phyloP scores from a whole-genome alignment of 352 stramenopile genomes.

The Globisporangium paroecandrum region DNA sequence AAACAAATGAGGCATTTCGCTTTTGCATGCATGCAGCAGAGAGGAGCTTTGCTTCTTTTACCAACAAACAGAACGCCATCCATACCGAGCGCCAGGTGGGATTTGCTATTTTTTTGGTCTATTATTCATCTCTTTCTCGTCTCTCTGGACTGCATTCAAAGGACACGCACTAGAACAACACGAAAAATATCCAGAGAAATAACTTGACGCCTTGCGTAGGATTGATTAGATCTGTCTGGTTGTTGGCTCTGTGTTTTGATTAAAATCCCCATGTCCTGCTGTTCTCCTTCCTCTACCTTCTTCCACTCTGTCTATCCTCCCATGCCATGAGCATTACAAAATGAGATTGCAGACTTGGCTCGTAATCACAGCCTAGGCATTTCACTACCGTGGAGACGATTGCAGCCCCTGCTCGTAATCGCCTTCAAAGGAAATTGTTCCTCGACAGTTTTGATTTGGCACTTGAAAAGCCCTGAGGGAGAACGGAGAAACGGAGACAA shows the following conservation, averaged over 20 bases:
- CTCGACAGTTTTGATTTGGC: neutral
- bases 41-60: neutral
- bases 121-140: neutral
- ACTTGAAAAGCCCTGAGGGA: neutral
- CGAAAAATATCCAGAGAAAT: neutral
- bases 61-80: neutral
- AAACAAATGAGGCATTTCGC: neutral
- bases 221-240: neutral
- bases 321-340: neutral
- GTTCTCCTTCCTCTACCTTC: neutral
- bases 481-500: neutral
- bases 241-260: neutral
- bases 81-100: neutral
- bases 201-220: neutral
- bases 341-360: neutral
- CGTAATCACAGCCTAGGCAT: neutral
- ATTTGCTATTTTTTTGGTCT: neutral
- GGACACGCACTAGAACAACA: neutral
- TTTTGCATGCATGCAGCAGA: neutral
- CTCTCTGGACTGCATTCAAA: no score
- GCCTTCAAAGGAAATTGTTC: neutral
- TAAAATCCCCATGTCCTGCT: neutral
- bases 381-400: neutral
- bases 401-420: neutral
- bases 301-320: neutral